Evolutionary conservation across 1,284 basidiomycete species (phyloP), one percentile per base, ranked within the genome.

Genomic region (Sporisorium graminicola): DNA sequence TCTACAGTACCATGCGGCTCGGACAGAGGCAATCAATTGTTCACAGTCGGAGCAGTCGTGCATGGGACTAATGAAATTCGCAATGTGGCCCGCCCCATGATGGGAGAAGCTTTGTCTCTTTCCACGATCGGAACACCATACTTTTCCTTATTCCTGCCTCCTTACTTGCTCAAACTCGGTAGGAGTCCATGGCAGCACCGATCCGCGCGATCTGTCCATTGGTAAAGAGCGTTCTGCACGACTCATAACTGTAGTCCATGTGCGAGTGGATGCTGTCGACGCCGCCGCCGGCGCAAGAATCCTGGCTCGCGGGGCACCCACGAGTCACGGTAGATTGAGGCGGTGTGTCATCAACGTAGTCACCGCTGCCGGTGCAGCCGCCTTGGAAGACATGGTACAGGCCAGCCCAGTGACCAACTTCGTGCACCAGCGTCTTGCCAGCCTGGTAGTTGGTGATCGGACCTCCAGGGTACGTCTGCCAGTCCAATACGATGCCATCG

Each of bases 371-470:
- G 29, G 76, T 77, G 87, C 89, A 90, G 4, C 89, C 89, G 27
- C 89, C 89, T 79, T 90, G 88, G 87, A 90, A 90, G 47, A 89
- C 89, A 82, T 90, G 89, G 85, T 89, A 90, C 27, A 90, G 86
- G 58, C 89, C 89, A 68, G 89, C 58, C 77, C 74, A 81, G 65
- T 74, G 66, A 16, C 70, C 76, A 44, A 87, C 88, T 81, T 90
- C 90, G 81, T 90, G 90, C 0, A 88, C 89, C 33, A 89, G 77
- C 10, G 89, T 90, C 87, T 88, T 75, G 57, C 89, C 89, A 54
- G 86, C 80, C 82, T 90, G 87, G 84, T 88, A 89, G 74, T 86
- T 86, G 29, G 82, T 71, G 13, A 87, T 83, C 53, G 85, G 86
- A 6, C 89, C 89, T 22, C 88, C 88, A 3, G 89, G 89, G 64